Base-by-base conservation (phyloP, 495 filamentous ascomycete species). In the Penicillium chermesinum region DNA sequence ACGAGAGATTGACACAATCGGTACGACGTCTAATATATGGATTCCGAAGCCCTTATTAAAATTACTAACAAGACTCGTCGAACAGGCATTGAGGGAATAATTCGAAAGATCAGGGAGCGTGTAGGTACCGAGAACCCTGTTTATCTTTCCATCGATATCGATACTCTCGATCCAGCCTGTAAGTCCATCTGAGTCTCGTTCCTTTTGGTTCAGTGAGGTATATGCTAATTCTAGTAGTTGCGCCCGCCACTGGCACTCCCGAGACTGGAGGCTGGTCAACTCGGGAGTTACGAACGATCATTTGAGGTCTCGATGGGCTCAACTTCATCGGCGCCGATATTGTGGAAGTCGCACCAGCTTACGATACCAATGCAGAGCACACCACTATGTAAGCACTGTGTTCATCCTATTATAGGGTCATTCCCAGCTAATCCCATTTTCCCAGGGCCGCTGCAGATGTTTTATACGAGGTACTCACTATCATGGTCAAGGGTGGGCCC, bases 181-280 rank as follows among this genome's bases (percentile, higher is more conserved):
- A 68, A 52, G 78, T n/a, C n/a, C n/a, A n/a, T n/a, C n/a, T n/a
- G n/a, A n/a, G n/a, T n/a, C n/a, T n/a, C n/a, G n/a, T n/a, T n/a
- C n/a, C n/a, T n/a, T n/a, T n/a, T n/a, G n/a, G n/a, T n/a, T n/a
- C n/a, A n/a, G n/a, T n/a, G n/a, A n/a, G n/a, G n/a, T n/a, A n/a
- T n/a, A n/a, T n/a, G 32, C 14, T 13, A 14, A 14, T 43, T 33
- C 2, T 17, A 7, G 17, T 49, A 83, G 80, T 86, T 55, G 86
- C 86, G 2, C 86, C 86, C 50, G 89, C 84, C 19, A 95, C 89
- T 1, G 89, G 89, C 16, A 95, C 89, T 0, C 81, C 88, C 32
- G 89, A 95, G 59, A 87, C 88, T 0, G 89, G 89, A 19, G 89
- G 89, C 1, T 95, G 89, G 89, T 78, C 81, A 1, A 90, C 88